A percentile compares a stretch with the other conserved stretches of the same genome.
Conservation (phyloP, 164 flowering plant species). For the Hamamelis virginiana region DNA sequence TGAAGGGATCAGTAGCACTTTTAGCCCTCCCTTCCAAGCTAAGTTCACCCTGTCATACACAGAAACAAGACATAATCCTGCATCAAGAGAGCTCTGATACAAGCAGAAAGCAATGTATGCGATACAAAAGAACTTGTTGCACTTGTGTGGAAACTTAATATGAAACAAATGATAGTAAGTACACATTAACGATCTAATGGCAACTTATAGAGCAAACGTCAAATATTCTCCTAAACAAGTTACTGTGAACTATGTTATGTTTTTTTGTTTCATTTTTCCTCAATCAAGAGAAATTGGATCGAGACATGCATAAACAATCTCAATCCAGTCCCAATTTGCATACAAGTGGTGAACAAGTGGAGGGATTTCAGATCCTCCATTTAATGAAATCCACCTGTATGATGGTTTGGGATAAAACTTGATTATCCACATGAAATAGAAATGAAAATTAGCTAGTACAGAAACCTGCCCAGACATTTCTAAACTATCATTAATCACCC, state of each 20-base stretch:
- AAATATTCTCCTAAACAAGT: not conserved
- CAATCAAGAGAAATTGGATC: too few relatives aligned
- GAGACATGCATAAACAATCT: too few relatives aligned
- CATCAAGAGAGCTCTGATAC: not conserved
- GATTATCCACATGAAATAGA: too few relatives aligned
- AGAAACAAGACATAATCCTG: conserved; percentile 4
- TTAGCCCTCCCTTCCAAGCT: conserved; percentile 17
- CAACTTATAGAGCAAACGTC: not conserved
- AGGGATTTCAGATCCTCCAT: not conserved
- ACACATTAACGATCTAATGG: not conserved
- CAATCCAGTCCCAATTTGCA: too few relatives aligned
- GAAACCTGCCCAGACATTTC: too few relatives aligned
- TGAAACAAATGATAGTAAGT: not conserved
- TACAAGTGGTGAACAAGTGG: not conserved
- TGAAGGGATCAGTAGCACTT: conserved; percentile 8
- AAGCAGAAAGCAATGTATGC: not conserved
- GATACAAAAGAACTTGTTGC: not conserved
- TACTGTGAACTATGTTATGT: too few relatives aligned
- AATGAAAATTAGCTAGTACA: too few relatives aligned
- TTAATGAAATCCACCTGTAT: not conserved
- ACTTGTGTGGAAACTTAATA: not conserved
- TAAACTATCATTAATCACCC: not conserved
- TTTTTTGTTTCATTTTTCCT: too few relatives aligned
- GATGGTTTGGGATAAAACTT: too few relatives aligned
- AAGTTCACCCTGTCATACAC: conserved; percentile 32